Evolutionary conservation across 306 rosid species (phyloP).

Genomic region (Glycine tomentella): DNA sequence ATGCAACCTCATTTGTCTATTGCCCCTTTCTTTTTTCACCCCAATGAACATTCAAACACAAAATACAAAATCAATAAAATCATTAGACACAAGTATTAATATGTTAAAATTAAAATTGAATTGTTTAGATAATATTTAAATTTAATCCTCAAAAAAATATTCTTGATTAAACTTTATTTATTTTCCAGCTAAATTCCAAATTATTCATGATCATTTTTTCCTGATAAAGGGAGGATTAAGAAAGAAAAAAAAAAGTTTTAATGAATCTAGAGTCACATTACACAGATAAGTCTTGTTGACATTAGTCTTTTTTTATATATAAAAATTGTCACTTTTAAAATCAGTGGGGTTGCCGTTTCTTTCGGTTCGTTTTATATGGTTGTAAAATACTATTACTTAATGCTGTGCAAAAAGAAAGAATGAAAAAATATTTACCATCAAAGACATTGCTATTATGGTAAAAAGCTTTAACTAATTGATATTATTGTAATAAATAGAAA

Average conservation of each 20-base stretch:
- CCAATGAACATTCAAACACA: background rate
- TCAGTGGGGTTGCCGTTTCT: background rate
- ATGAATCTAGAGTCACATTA: background rate
- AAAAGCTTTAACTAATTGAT: too few species aligned
- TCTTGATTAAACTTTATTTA: too few species aligned
- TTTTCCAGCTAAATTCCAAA: too few species aligned
- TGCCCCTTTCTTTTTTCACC: conserved; percentile 11
- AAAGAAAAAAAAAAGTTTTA: background rate
- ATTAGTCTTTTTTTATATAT: background rate
- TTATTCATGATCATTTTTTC: too few species aligned
- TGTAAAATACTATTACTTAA: background rate
- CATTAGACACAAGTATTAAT: too few species aligned
- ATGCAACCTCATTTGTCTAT: conserved; percentile 33
- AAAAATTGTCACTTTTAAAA: background rate
- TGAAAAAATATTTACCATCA: background rate
- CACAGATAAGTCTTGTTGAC: background rate
- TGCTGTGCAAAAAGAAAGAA: background rate
- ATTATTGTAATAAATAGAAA: background rate
- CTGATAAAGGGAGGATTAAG: too few species aligned
- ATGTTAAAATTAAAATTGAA: too few species aligned
- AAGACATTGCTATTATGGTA: background rate
- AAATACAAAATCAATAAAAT: too few species aligned
- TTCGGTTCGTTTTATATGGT: background rate
- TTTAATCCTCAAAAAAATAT: too few species aligned
- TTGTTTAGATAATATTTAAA: too few species aligned